These are phyloP conservation scores for Sphagnum contortum DNA, from an alignment of 225 moss, liverwort and hornwort species.

Conservation along the genomic window DNA sequence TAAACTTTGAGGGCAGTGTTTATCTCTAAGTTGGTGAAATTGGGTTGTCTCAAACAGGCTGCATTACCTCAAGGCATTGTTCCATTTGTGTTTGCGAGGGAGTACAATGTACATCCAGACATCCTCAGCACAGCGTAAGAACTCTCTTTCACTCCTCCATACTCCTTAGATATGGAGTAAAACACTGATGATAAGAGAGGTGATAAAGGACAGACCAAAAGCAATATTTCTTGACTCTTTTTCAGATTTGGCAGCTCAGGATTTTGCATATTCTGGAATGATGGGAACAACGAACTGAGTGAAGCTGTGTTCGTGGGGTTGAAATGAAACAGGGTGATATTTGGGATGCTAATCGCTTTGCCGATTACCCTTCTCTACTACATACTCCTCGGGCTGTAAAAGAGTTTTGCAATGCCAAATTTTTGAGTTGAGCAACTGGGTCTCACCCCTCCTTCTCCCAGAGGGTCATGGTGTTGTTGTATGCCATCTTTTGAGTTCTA, in stretches of 20 bases:
- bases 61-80: constrained; percentile 95
- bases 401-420: no score
- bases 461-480: no score
- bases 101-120: constrained; percentile 93
- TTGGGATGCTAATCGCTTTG: constrained; percentile 38
- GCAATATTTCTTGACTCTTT: no score
- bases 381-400: constrained; percentile 28
- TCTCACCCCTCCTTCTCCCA: no score
- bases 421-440: no score
- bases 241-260: no score
- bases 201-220: no score
- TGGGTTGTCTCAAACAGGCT: constrained; percentile 35
- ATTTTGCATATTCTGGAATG: no score
- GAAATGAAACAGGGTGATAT: constrained; percentile 27
- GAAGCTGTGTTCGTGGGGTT: background rate
- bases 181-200: no score
- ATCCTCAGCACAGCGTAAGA: constrained; percentile 84
- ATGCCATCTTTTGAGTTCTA: no score
- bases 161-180: no score
- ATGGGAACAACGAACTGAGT: background rate
- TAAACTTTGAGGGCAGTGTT: background rate
- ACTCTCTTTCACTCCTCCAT: background rate
- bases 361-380: constrained; percentile 37
- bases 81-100: constrained; percentile 94
- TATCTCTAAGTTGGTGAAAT: background rate